Evolutionary conservation across 2,329 filamentous ascomycete species (phyloP).

Genomic region (Talaromyces sp.): DNA sequence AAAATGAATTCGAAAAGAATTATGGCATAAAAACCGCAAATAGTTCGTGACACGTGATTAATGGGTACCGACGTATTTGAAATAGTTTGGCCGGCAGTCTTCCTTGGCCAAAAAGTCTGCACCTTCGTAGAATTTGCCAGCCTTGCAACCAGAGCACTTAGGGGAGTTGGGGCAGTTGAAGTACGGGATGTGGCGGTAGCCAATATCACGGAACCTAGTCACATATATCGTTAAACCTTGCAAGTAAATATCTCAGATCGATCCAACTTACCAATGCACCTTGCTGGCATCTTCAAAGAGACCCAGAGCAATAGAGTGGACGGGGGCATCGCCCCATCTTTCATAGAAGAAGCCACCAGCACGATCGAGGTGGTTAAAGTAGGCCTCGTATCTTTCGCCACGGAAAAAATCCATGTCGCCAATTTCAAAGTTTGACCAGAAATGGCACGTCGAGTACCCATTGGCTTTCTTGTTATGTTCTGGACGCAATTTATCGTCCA

Average conservation of each 20-base stretch:
- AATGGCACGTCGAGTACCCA: conserved; percentile 96
- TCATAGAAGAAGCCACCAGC: conserved; percentile 98
- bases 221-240: not conserved
- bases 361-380: conserved; percentile 90
- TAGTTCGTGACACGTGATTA: conserved; percentile 30
- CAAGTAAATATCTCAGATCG: not conserved
- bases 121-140: conserved; percentile 83
- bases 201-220: conserved; percentile 93
- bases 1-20: not conserved
- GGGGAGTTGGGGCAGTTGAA: conserved; percentile 98
- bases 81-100: conserved; percentile 94
- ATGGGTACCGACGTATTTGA: conserved; percentile 84
- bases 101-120: conserved; percentile 79
- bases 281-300: conserved; percentile 86
- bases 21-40: not conserved
- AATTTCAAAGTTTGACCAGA: conserved; percentile 99
- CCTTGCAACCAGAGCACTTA: conserved; percentile 83
- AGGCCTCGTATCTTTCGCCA: conserved; percentile 83
- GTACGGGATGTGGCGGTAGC: conserved; percentile 96
- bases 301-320: conserved; percentile 88
- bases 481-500: conserved; percentile 69
- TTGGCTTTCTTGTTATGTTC: conserved; percentile 75
- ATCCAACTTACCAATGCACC: conserved; percentile 73
- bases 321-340: conserved; percentile 94
- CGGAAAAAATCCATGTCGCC: conserved; percentile 90